These are phyloP conservation scores for Lipomyces lipofer DNA, from an alignment of 805 yeast genomes.

Conservation along the genomic window DNA sequence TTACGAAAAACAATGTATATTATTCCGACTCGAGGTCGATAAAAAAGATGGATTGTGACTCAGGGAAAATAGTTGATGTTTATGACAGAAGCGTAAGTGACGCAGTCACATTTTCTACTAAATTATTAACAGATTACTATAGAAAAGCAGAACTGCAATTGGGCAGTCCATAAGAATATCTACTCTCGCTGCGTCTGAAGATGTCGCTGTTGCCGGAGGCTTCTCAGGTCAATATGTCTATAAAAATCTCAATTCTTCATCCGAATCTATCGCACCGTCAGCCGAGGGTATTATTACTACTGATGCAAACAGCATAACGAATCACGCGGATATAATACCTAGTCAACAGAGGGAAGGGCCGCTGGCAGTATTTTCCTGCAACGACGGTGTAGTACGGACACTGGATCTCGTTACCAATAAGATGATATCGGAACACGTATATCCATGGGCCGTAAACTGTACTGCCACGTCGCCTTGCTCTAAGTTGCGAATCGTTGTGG, in stretches of 20 bases:
- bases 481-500: constrained; percentile 49
- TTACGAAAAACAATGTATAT: constrained; percentile 37
- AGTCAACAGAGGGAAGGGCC: constrained; percentile 15
- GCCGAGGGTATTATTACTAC: constrained; percentile 46
- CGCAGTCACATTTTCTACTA: constrained; percentile 22
- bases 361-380: constrained; percentile 50
- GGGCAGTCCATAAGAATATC: constrained; percentile 45
- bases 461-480: constrained; percentile 47
- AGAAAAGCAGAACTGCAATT: constrained; percentile 27
- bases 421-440: constrained; percentile 29
- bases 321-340: constrained; percentile 45
- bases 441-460: constrained; percentile 55
- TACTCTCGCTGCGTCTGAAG: constrained; percentile 48
- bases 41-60: constrained; percentile 35
- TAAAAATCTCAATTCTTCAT: constrained; percentile 39
- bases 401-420: constrained; percentile 42
- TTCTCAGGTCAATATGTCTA: constrained; percentile 53
- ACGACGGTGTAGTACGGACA: constrained; percentile 48
- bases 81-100: constrained; percentile 12
- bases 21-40: constrained; percentile 36
- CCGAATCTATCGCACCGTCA: constrained; percentile 12
- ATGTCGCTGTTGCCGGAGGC: constrained; percentile 53
- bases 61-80: constrained; percentile 30
- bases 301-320: constrained; percentile 53
- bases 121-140: background rate